Evolutionary conservation across 345 rosid species (phyloP).

Genomic region (Salix dunnii): DNA sequence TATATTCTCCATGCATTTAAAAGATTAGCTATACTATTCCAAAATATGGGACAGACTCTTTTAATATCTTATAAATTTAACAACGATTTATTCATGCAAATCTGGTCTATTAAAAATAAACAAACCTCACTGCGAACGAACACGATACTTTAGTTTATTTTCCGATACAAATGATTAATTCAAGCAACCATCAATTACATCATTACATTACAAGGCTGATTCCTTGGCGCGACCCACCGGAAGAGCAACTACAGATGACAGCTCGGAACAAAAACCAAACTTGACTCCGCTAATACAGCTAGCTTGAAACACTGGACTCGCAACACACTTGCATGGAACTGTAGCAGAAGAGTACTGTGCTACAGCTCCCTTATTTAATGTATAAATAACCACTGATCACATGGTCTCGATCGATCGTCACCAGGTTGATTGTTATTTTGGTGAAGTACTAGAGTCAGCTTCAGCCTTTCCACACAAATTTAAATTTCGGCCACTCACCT

Average conservation of each 20-base stretch:
- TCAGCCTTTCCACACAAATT: too few relatives aligned
- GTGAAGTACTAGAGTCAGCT: background rate
- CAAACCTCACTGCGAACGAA: too few relatives aligned
- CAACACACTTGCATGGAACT: background rate
- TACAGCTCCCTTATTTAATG: background rate
- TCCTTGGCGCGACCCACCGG: background rate
- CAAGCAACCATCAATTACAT: background rate
- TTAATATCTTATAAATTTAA: too few relatives aligned
- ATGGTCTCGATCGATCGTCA: background rate
- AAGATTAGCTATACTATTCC: too few relatives aligned
- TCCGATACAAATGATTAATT: too few relatives aligned
- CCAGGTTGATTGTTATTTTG: background rate
- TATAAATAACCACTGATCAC: background rate
- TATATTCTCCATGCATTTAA: too few relatives aligned
- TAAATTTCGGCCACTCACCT: constrained; percentile 30
- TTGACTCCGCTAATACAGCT: background rate
- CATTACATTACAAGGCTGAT: background rate
- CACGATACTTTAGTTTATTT: too few relatives aligned
- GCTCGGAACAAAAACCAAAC: background rate
- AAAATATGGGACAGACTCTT: too few relatives aligned
- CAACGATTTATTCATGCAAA: too few relatives aligned
- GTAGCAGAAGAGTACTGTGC: background rate
- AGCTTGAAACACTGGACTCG: background rate
- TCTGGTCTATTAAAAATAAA: too few relatives aligned
- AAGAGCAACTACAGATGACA: too few relatives aligned